Conservation (phyloP, 2,329 filamentous ascomycete genomes). For the Colletotrichum coccodes region DNA sequence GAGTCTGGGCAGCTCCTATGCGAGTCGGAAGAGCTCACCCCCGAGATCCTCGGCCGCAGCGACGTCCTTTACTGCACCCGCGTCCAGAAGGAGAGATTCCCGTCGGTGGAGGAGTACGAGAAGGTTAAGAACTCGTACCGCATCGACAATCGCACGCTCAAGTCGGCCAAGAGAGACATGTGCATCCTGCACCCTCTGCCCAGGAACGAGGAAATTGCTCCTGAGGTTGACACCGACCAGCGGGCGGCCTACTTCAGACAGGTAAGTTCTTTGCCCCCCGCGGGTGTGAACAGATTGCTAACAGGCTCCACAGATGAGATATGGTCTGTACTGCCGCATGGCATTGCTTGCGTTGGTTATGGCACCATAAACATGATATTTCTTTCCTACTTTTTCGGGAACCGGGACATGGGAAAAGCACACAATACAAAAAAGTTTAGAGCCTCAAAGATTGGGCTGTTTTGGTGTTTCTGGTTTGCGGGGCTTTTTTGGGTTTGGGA, state of each 20-base stretch:
- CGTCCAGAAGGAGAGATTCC: constrained; percentile 95
- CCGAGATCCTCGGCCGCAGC: constrained; percentile 85
- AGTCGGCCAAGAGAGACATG: constrained; percentile 92
- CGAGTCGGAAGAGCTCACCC: constrained; percentile 82
- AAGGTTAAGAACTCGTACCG: constrained; percentile 87
- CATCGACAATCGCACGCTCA: constrained; percentile 89
- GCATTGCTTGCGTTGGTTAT: constrained; percentile 94
- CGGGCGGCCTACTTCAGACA: constrained; percentile 98
- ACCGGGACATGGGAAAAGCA: constrained; percentile 20
- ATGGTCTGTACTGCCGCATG: constrained; percentile 98
- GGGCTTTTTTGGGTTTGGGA: constrained; percentile 6
- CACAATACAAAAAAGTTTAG: constrained; percentile 21
- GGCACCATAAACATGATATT: constrained; percentile 45
- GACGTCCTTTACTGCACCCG: constrained; percentile 98
- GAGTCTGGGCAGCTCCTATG: constrained; percentile 79
- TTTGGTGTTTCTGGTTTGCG: constrained; percentile 22
- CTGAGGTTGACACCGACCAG: constrained; percentile 98
- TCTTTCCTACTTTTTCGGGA: constrained; percentile 6
- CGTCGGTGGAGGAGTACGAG: constrained; percentile 84
- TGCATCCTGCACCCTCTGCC: constrained; percentile 96
- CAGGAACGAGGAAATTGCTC: constrained; percentile 90
- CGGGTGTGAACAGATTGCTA: constrained; percentile 43
- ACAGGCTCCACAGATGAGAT: constrained; percentile 80
- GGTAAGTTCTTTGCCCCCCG: constrained; percentile 67
- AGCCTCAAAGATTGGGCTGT: constrained; percentile 2